Evolutionary conservation across 176 grass and related monocot genomes (phyloP).

Genomic region (Carex parvula): DNA sequence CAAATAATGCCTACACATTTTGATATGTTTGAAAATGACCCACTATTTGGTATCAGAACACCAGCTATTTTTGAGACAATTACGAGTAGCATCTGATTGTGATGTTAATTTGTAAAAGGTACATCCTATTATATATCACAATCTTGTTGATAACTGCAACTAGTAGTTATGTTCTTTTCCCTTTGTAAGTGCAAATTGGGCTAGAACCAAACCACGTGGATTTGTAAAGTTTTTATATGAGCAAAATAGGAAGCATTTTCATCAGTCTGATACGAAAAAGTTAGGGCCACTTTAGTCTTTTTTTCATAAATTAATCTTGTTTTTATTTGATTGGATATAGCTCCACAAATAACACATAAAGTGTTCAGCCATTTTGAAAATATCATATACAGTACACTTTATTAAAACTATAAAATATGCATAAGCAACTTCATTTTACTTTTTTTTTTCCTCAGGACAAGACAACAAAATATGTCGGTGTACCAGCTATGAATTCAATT

Average conservation of each 20-base stretch:
- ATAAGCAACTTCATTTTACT: neutral
- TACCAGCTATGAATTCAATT: conserved; percentile 84
- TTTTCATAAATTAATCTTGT: neutral
- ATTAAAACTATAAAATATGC: neutral
- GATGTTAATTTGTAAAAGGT: neutral
- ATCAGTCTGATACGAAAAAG: neutral
- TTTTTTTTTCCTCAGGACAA: conserved; percentile 40
- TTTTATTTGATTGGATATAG: neutral
- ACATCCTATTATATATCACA: neutral
- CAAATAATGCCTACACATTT: neutral
- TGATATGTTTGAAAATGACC: neutral
- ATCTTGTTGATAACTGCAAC: neutral
- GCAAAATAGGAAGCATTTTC: neutral
- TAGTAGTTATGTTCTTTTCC: neutral
- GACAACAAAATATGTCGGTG: conserved; percentile 65
- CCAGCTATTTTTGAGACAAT: neutral
- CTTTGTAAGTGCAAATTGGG: neutral
- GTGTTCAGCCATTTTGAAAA: neutral
- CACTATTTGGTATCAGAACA: neutral
- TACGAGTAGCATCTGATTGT: neutral
- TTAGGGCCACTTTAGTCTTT: neutral
- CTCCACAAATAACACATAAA: neutral
- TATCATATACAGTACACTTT: neutral
- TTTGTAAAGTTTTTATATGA: neutral
- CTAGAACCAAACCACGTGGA: neutral